Percentiles rank a stretch among this genome's conserved stretches.
Evolutionary conservation across 2,329 filamentous ascomycete species (phyloP).

Genomic region (Paraphaeosphaeria sporulosa): DNA sequence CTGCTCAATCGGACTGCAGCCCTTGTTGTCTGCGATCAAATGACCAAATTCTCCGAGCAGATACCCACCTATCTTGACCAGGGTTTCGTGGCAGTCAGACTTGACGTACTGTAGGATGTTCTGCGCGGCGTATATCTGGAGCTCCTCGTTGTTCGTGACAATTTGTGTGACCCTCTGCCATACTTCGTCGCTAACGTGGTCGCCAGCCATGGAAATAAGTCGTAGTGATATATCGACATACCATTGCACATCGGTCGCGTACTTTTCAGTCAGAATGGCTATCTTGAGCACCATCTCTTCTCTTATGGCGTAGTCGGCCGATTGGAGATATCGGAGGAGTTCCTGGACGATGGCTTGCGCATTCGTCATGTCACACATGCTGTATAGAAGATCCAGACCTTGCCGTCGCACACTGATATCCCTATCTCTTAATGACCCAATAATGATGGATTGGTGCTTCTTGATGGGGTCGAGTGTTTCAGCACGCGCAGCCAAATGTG

Average conservation of each 20-base stretch:
- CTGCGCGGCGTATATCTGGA: slow-evolving; percentile 95
- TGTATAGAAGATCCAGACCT: slow-evolving; percentile 94
- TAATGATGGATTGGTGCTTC: slow-evolving; percentile 94
- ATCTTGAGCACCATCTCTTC: slow-evolving; percentile 99
- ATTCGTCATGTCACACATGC: slow-evolving; percentile 98
- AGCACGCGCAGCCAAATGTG: slow-evolving; percentile 89
- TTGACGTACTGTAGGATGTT: slow-evolving; percentile 93
- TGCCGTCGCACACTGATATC: slow-evolving; percentile 98
- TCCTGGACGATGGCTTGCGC: slow-evolving; percentile 92
- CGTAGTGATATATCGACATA: slow-evolving; percentile 97
- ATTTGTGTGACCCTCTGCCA: slow-evolving; percentile 99
- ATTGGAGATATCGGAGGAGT: slow-evolving; percentile 91
- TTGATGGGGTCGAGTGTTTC: slow-evolving; percentile 98
- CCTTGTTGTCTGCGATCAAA: slow-evolving; percentile 88
- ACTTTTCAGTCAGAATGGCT: slow-evolving; percentile 97
- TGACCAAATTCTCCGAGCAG: slow-evolving; percentile 97
- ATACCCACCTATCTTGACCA: slow-evolving; percentile 98
- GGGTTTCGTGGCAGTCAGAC: slow-evolving; percentile 93
- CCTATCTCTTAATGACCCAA: slow-evolving; percentile 90
- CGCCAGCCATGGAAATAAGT: slow-evolving; percentile 93
- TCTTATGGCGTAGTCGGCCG: slow-evolving; percentile 94
- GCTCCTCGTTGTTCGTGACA: slow-evolving; percentile 97
- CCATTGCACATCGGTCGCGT: slow-evolving; percentile 98
- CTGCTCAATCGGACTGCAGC: slow-evolving; percentile 96
- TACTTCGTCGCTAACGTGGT: slow-evolving; percentile 98